Base-by-base conservation (phyloP, 768 basidiomycete genomes). In the Suillus occidentalis region DNA sequence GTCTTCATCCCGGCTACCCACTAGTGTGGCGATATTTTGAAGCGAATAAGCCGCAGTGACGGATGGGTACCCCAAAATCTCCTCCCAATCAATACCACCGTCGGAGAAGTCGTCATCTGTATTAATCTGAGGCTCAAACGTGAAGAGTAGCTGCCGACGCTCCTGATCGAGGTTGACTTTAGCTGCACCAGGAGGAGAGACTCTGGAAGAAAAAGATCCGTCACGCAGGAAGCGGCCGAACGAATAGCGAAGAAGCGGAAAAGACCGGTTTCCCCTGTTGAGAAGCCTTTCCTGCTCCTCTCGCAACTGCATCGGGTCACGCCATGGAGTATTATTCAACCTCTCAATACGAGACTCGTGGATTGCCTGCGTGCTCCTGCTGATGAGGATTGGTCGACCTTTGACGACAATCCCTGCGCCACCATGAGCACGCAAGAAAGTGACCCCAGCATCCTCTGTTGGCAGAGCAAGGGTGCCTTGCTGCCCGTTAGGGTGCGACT, bases 181-280 rank as follows among this genome's bases (percentile, higher is more conserved):
- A 53, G 77, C 72, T 36, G 59, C 53, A 60, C 76, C 79, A 47
- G 63, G 45, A 22, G 64, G 67, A 12, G 68, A 61, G 7, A 72
- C 67, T 58, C 77, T 77, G 7, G 74, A 66, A 22, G 78, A 75
- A 64, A 80, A 80, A 4, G 73, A 67, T 1, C 75, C 78, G 31
- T 81, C 78, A 6, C 52, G 16, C 31, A 77, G 76, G 60, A 80
- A 77, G 16, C 73, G 79, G 3, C 79, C 79, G 52, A 80, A 80
- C 4, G 72, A 72, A 36, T 71, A 80, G 14, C 67, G 68, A 2
- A 40, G 49, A 37, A 80, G 73, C 1, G 20, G 20, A 37, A 70
- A 71, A 2, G 74, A 67, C 45, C 45, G 68, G 0, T 73, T 70
- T n/a, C 69, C 34, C 34, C 34, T 53, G 2, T 6, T 61, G 12